Evolutionary conservation across 1,139 yeast species (phyloP).

Genomic region (Lodderomyces margitis): DNA sequence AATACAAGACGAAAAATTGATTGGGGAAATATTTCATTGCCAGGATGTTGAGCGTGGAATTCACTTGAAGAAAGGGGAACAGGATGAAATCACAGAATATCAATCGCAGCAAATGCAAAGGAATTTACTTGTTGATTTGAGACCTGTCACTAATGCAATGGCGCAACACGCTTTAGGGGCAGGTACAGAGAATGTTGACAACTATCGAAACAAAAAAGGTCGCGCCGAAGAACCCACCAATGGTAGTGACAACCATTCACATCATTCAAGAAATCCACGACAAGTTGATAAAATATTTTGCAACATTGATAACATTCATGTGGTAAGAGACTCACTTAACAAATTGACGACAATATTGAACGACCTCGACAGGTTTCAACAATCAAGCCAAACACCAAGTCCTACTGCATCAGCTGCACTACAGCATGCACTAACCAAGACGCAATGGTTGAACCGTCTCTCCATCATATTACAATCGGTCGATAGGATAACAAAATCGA

Average conservation of each 20-base stretch:
- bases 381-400: slow-evolving; percentile 18
- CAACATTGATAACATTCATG: slow-evolving; percentile 94
- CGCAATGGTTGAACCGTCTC: slow-evolving; percentile 80
- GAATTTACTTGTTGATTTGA: slow-evolving; percentile 81
- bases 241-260: slow-evolving; percentile 8
- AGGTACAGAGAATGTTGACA: slow-evolving; percentile 90
- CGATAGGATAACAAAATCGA: slow-evolving; percentile 72
- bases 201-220: slow-evolving; percentile 47
- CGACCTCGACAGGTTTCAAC: slow-evolving; percentile 58
- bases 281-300: slow-evolving; percentile 65
- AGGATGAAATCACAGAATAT: slow-evolving; percentile 19
- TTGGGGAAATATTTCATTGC: slow-evolving; percentile 65
- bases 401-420: slow-evolving; percentile 25
- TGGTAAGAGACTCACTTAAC: slow-evolving; percentile 80
- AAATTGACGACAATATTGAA: slow-evolving; percentile 62
- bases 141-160: slow-evolving; percentile 93
- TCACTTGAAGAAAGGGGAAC: slow-evolving; percentile 13
- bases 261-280: slow-evolving; percentile 11
- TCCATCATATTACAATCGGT: slow-evolving; percentile 72
- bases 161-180: slow-evolving; percentile 98
- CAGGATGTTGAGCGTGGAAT: slow-evolving; percentile 35
- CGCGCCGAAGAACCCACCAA: slow-evolving; percentile 2
- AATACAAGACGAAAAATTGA: slow-evolving; percentile 83
- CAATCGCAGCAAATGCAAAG: slow-evolving; percentile 43
- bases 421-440: slow-evolving; percentile 52